Conservation (phyloP, 306 rosid genomes). For the Rubus idaeus region DNA sequence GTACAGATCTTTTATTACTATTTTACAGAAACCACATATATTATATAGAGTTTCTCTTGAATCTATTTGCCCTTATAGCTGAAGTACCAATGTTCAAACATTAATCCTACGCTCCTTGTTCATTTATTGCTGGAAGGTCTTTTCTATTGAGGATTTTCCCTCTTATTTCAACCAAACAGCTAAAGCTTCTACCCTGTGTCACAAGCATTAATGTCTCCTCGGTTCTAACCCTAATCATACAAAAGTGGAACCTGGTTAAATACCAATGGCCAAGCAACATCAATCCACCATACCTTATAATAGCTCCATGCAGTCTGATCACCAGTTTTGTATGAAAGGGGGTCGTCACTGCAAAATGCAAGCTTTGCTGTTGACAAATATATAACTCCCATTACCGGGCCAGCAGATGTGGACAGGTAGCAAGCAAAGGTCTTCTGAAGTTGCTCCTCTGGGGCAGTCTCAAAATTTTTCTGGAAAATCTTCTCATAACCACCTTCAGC, state of each 20-base stretch:
- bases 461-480: slow-evolving; percentile 75
- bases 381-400: slow-evolving; percentile 90
- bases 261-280: slow-evolving; percentile 13
- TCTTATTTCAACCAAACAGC: background rate
- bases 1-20: background rate
- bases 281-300: slow-evolving; percentile 61
- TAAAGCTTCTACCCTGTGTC: background rate
- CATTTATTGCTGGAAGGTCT: background rate
- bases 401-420: slow-evolving; percentile 95
- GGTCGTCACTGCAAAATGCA: slow-evolving; percentile 89
- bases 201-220: background rate
- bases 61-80: background rate
- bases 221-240: background rate
- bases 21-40: background rate
- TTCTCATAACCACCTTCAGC: slow-evolving; percentile 99
- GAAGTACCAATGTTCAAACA: background rate
- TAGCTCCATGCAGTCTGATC: slow-evolving; percentile 83
- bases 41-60: background rate
- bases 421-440: slow-evolving; percentile 86
- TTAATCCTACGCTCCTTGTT: background rate
- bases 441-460: slow-evolving; percentile 79
- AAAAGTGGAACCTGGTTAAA: slow-evolving; percentile 6
- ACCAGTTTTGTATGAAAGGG: slow-evolving; percentile 74
- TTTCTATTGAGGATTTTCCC: background rate
- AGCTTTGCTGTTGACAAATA: slow-evolving; percentile 85